Conservation (phyloP, 2,329 filamentous ascomycete species). For the Pestalotiopsis sp. region DNA sequence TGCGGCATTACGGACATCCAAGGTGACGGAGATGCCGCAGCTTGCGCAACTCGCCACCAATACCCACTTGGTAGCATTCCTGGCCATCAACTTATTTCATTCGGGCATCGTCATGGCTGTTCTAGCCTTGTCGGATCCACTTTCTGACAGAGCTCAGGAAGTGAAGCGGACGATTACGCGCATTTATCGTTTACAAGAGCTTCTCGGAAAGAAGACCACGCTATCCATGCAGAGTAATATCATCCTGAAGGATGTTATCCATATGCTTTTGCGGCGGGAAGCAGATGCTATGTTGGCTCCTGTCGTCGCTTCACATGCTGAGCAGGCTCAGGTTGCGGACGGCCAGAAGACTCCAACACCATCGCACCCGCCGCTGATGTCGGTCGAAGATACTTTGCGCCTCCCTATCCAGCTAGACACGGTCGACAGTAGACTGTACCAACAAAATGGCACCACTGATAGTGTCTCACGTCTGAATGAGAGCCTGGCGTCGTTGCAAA, state of each 20-base stretch:
- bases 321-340: background rate
- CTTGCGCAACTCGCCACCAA: background rate
- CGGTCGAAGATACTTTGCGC: background rate
- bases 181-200: background rate
- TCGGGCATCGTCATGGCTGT: background rate
- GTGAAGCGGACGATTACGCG: background rate
- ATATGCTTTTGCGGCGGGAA: background rate
- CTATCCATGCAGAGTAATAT: background rate
- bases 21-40: background rate
- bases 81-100: slow-evolving; percentile 1
- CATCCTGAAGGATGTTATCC: background rate
- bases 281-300: background rate
- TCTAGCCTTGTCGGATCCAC: background rate
- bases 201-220: background rate
- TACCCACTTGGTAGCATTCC: background rate
- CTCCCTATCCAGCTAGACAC: background rate
- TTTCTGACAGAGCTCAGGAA: background rate
- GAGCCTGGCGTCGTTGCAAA: background rate
- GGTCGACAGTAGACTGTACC: too few species aligned
- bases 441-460: background rate
- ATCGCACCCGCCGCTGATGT: background rate
- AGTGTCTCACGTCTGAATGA: background rate
- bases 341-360: background rate
- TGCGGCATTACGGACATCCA: background rate
- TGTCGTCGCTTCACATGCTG: background rate